Evolutionary conservation across 2,329 filamentous ascomycete genomes (phyloP), one percentile per base, ranked within the genome.

Genomic region (Fonsecaea pedrosoi): DNA sequence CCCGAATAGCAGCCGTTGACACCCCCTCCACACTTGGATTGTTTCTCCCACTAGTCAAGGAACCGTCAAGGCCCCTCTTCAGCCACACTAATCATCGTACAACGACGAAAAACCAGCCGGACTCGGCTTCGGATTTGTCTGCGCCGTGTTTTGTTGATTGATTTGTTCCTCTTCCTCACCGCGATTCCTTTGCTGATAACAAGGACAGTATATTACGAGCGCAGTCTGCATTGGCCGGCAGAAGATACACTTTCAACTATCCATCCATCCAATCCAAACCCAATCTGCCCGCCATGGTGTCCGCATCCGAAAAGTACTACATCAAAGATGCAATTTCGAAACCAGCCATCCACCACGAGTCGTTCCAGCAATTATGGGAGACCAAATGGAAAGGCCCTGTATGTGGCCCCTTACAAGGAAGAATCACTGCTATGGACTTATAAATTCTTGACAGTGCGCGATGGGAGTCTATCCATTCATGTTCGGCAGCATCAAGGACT

Each of bases 401-500:
- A 78, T 64, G 84, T 73, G 25, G 13, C 4, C 3, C 4, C 25
- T 25, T 13, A 12, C 32, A 21, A 12, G 15, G 32, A 45, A 25
- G 35, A 9, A 15, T 48, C 12, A 30, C 18, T 54, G n/a, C 7
- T 13, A 50, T 32, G 15, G 12, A n/a, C 55, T 65, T 53, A 67
- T 59, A 12, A 62, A 2, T 35, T 25, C 7, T 42, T 13, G 30
- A 56, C 67, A 83, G 82, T 87, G 85, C 76, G 77, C 78, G 40
- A 88, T 87, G 78, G 84, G 87, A 64, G 82, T 92, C 8, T 91
- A 91, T 73, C 89, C 89, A 0, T 94, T 93, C 82, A 91, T 92
- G 82, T 91, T 92, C 78, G 87, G 88, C 53, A 80, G 82, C 4
- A 84, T 85, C 66, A 82, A 87, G 62, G 90, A 93, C 77, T 92